Percentiles rank a stretch among this genome's conserved stretches.
These are phyloP conservation scores for Agrocybe praecox DNA, from an alignment of 768 basidiomycete species.

Conservation along the genomic window DNA sequence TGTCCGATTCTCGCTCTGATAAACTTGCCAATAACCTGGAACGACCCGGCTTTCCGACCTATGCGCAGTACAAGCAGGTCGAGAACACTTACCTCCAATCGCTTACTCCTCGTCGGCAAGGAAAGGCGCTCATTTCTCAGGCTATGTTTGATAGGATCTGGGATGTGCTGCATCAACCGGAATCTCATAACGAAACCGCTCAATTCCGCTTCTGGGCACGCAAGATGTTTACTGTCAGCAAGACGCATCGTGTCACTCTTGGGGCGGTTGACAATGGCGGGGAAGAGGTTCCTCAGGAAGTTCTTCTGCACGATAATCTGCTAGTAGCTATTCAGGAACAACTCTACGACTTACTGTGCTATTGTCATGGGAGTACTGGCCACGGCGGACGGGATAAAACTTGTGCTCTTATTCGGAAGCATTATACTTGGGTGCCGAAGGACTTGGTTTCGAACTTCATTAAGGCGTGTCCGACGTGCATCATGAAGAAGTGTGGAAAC, in stretches of 20 bases:
- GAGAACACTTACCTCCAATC: slow-evolving; percentile 59
- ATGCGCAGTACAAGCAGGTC: slow-evolving; percentile 59
- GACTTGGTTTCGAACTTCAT: slow-evolving; percentile 81
- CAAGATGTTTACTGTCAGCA: slow-evolving; percentile 71
- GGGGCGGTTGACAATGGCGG: slow-evolving; percentile 18
- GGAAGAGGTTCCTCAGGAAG: slow-evolving; percentile 27
- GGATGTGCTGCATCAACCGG: slow-evolving; percentile 61
- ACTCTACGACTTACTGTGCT: slow-evolving; percentile 76
- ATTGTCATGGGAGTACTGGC: slow-evolving; percentile 63
- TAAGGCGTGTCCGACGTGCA: slow-evolving; percentile 78
- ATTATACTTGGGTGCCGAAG: slow-evolving; percentile 86
- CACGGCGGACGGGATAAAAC: slow-evolving; percentile 87
- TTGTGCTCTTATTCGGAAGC: slow-evolving; percentile 59
- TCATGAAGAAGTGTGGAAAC: slow-evolving; percentile 43
- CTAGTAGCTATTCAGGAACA: slow-evolving; percentile 80
- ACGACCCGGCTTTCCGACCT: slow-evolving; percentile 59
- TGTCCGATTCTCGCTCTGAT: slow-evolving; percentile 6
- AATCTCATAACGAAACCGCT: slow-evolving; percentile 48
- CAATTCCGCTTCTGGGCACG: slow-evolving; percentile 86
- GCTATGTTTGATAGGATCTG: slow-evolving; percentile 73
- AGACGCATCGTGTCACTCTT: slow-evolving; percentile 28
- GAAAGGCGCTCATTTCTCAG: slow-evolving; percentile 76
- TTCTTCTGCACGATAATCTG: slow-evolving; percentile 71
- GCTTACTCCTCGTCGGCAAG: slow-evolving; percentile 54
- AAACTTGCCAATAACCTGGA: slow-evolving; percentile 13